Conservation (phyloP, 306 rosid species). For the Hippophae gyantsensis region DNA sequence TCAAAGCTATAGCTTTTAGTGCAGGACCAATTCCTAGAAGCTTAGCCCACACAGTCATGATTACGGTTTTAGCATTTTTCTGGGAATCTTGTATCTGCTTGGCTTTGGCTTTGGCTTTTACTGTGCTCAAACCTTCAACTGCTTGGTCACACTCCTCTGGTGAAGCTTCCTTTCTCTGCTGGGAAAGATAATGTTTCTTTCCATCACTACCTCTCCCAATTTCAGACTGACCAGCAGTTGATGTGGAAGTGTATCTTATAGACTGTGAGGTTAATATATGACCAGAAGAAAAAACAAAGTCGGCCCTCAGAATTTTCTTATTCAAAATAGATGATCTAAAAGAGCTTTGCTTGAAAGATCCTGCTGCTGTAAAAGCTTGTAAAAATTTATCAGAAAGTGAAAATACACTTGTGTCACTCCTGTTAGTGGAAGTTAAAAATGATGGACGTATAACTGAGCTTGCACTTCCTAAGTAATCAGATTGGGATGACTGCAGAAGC, state of each 20-base stretch:
- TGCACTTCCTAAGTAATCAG: not conserved
- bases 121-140: slow-evolving; percentile 74
- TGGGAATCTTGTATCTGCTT: slow-evolving; percentile 54
- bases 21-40: slow-evolving; percentile 82
- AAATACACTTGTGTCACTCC: not conserved
- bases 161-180: slow-evolving; percentile 70
- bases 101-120: slow-evolving; percentile 84
- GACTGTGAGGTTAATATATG: slow-evolving; percentile 29
- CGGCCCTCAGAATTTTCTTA: slow-evolving; percentile 9
- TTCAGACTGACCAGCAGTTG: slow-evolving; percentile 39
- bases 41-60: slow-evolving; percentile 45
- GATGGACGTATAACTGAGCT: not conserved
- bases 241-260: slow-evolving; percentile 31
- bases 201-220: slow-evolving; percentile 23
- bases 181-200: slow-evolving; percentile 28
- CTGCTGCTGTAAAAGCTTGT: slow-evolving; percentile 1
- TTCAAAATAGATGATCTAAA: slow-evolving; percentile 7
- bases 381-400: not conserved
- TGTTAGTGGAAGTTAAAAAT: not conserved
- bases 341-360: slow-evolving; percentile 8
- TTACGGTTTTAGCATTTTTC: slow-evolving; percentile 26
- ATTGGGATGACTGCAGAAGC: slow-evolving; percentile 10
- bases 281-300: slow-evolving; percentile 16
- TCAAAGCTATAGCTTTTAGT: slow-evolving; percentile 60
- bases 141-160: slow-evolving; percentile 98